phyloP scores from a whole-genome alignment of 768 basidiomycete species.

The Filobasidium floriforme region DNA sequence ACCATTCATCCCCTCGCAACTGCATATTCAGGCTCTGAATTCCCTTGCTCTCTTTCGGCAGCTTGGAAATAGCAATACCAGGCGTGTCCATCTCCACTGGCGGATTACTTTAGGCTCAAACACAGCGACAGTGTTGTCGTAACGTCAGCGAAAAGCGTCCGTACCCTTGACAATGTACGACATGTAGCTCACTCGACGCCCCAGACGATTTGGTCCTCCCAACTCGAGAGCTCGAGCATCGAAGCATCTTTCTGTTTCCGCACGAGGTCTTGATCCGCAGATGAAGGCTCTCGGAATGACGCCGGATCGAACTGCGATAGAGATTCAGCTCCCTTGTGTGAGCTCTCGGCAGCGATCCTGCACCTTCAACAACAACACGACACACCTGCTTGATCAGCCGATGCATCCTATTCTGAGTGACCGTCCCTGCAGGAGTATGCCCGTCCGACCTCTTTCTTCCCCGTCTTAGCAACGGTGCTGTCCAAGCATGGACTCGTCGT shows the following conservation, averaged over 20 bases:
- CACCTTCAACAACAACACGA: no score
- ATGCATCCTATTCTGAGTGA: neutral
- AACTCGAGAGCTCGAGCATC: conserved; percentile 34
- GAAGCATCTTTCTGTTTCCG: conserved; percentile 1
- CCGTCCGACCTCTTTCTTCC: neutral
- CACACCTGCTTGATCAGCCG: neutral
- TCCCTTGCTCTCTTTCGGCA: conserved; percentile 3
- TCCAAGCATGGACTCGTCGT: neutral
- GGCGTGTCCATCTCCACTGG: neutral
- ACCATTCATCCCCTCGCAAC: conserved; percentile 41
- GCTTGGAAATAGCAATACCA: neutral
- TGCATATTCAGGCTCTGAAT: conserved; percentile 31
- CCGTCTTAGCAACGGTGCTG: neutral
- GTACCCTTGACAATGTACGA: no score
- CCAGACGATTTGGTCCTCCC: conserved; percentile 41
- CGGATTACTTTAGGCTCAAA: no score
- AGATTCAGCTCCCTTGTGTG: no score
- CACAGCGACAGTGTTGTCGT: no score
- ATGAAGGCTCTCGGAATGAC: neutral
- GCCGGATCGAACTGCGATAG: no score
- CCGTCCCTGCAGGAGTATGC: neutral
- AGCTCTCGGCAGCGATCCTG: no score
- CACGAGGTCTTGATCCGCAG: neutral
- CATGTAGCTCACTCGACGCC: conserved; percentile 29
- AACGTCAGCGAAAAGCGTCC: no score